Percentiles rank a stretch among this genome's conserved stretches.
These are phyloP conservation scores for Luffa acutangula DNA, from an alignment of 306 rosid species.

Conservation along the genomic window DNA sequence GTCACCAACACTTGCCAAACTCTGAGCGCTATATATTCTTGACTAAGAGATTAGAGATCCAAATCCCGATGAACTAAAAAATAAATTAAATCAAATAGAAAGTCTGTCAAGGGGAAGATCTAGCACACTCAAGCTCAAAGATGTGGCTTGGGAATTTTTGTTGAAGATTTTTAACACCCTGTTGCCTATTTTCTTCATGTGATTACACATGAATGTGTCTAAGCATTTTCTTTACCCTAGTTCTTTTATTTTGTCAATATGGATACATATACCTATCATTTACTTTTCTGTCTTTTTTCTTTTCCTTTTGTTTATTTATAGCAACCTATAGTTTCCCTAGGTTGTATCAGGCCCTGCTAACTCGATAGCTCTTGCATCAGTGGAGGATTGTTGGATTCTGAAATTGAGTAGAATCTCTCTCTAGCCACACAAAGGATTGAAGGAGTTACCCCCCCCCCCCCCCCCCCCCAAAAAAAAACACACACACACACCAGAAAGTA, in stretches of 20 bases:
- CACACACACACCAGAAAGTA: neutral
- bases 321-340: neutral
- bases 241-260: neutral
- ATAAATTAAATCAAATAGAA: too few species aligned
- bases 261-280: neutral
- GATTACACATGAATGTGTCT: neutral
- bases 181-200: neutral
- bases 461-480: too few species aligned
- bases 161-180: neutral
- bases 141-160: neutral
- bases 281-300: neutral
- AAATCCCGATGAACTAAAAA: too few species aligned
- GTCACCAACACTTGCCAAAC: neutral
- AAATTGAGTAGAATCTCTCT: neutral
- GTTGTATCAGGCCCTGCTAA: neutral
- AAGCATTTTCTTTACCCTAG: neutral
- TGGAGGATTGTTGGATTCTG: neutral
- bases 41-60: too few species aligned
- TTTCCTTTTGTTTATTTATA: neutral
- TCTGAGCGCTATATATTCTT: too few species aligned
- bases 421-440: neutral
- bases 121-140: neutral
- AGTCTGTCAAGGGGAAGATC: neutral
- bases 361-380: neutral
- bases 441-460: too few species aligned